These are phyloP conservation scores for Colletotrichum caudatum DNA, from an alignment of 2,329 filamentous ascomycete genomes.

Conservation along the genomic window DNA sequence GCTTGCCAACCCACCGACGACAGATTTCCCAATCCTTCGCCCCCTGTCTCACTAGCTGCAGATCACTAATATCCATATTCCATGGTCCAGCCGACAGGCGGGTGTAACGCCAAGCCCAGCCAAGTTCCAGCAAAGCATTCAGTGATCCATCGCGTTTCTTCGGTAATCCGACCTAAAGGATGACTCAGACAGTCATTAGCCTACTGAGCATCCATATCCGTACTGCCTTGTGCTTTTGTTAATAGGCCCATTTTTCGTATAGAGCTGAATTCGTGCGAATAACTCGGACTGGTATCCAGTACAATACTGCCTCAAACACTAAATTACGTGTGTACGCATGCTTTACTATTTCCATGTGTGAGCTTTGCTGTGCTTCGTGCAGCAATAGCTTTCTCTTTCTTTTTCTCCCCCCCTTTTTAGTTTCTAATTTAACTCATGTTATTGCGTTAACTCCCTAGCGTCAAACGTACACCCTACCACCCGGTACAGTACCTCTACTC, in stretches of 20 bases:
- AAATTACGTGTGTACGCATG: neutral
- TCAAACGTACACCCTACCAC: neutral
- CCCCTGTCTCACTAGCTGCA: conserved; percentile 9
- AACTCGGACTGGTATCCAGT: conserved; percentile 20
- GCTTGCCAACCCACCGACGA: neutral
- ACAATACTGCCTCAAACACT: neutral
- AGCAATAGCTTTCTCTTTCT: too few relatives aligned
- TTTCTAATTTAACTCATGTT: neutral
- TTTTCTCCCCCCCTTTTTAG: neutral
- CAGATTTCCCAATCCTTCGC: neutral
- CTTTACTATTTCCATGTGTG: neutral
- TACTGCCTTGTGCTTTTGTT: neutral
- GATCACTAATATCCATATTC: conserved; percentile 2
- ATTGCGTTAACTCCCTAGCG: neutral
- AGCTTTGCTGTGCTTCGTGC: neutral
- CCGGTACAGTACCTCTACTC: neutral
- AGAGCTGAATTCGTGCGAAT: neutral
- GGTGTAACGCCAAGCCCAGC: neutral
- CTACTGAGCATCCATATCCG: too few relatives aligned
- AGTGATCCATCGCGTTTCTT: conserved; percentile 4
- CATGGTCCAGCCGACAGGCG: neutral
- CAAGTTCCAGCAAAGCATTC: neutral
- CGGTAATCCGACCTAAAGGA: conserved; percentile 1
- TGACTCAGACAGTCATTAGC: conserved; percentile 21
- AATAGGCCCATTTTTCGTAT: neutral